These are phyloP conservation scores for Camelina sativa DNA, from an alignment of 345 rosid genomes.

Conservation along the genomic window DNA sequence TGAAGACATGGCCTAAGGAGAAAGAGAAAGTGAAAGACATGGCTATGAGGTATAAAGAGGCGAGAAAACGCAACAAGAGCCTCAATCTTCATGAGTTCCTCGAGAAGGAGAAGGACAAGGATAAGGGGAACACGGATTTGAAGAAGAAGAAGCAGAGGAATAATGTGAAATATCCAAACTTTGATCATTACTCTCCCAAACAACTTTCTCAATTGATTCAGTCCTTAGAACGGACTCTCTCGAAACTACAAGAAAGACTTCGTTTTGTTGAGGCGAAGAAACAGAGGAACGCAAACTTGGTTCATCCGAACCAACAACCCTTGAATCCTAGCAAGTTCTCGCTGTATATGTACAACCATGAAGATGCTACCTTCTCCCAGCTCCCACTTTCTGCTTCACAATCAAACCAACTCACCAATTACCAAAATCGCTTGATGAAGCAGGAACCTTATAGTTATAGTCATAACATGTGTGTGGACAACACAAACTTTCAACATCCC, in stretches of 20 bases:
- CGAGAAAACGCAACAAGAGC: constrained; percentile 26
- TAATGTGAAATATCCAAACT: not conserved
- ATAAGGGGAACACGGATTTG: not conserved
- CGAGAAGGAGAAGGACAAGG: not conserved
- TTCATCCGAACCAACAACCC: constrained; percentile 3
- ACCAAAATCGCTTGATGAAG: constrained; percentile 13
- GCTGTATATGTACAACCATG: constrained; percentile 4
- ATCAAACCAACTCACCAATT: not conserved
- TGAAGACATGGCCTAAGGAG: constrained; percentile 33
- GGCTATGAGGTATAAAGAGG: constrained; percentile 13
- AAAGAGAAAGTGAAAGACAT: constrained; percentile 27
- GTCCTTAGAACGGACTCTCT: constrained; percentile 24
- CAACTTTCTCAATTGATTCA: constrained; percentile 25
- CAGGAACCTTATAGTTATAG: constrained; percentile 4
- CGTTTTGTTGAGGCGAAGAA: constrained; percentile 13
- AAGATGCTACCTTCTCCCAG: constrained; percentile 10
- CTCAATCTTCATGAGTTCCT: constrained; percentile 12
- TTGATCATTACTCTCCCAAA: constrained; percentile 28
- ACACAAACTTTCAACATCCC: constrained; percentile 4
- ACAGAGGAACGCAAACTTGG: constrained; percentile 4
- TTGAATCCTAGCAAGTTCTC: constrained; percentile 28
- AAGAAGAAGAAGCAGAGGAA: not conserved
- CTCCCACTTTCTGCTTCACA: constrained; percentile 31
- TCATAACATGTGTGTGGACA: constrained; percentile 8
- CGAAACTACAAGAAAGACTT: constrained; percentile 21